Evolutionary conservation across 2,329 filamentous ascomycete species (phyloP).

Genomic region (Fusarium robinianum): DNA sequence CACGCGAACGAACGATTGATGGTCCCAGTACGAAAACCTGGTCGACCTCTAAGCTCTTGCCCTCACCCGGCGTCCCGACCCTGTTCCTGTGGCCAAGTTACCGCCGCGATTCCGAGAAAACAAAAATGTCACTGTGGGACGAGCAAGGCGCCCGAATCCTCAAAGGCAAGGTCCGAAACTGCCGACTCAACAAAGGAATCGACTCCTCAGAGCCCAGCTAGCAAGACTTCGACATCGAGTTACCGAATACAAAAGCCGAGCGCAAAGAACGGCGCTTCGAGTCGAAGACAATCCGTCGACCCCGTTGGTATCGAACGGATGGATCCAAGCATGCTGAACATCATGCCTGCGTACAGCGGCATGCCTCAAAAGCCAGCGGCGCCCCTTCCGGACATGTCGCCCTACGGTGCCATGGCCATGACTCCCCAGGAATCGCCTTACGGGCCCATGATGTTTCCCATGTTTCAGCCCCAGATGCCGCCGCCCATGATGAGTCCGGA

Average conservation of each 20-base stretch:
- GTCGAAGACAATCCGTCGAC: constrained; percentile 57
- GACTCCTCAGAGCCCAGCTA: constrained; percentile 39
- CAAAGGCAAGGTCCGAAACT: constrained; percentile 30
- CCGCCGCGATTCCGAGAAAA: constrained; percentile 64
- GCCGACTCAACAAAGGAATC: constrained; percentile 32
- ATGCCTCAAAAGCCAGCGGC: constrained; percentile 35
- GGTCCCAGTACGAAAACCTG: constrained; percentile 72
- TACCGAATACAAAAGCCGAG: constrained; percentile 54
- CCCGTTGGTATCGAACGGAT: constrained; percentile 55
- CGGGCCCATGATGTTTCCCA: constrained; percentile 38
- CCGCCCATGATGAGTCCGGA: constrained; percentile 28
- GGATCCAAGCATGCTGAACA: constrained; percentile 57
- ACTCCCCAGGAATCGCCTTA: constrained; percentile 34
- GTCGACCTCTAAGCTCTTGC: constrained; percentile 70
- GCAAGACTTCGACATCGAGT: constrained; percentile 37
- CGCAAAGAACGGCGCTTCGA: constrained; percentile 39
- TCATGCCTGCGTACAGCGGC: constrained; percentile 44
- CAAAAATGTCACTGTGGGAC: constrained; percentile 59
- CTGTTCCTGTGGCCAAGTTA: constrained; percentile 68
- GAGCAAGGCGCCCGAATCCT: constrained; percentile 36
- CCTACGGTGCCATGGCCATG: constrained; percentile 39
- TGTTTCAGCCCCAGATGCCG: constrained; percentile 40
- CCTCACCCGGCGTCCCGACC: constrained; percentile 65
- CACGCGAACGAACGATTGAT: constrained; percentile 70
- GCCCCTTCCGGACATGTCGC: constrained; percentile 30